phyloP scores from a whole-genome alignment of 2,329 filamentous ascomycete genomes.

The Orbilia blumenaviensis region DNA sequence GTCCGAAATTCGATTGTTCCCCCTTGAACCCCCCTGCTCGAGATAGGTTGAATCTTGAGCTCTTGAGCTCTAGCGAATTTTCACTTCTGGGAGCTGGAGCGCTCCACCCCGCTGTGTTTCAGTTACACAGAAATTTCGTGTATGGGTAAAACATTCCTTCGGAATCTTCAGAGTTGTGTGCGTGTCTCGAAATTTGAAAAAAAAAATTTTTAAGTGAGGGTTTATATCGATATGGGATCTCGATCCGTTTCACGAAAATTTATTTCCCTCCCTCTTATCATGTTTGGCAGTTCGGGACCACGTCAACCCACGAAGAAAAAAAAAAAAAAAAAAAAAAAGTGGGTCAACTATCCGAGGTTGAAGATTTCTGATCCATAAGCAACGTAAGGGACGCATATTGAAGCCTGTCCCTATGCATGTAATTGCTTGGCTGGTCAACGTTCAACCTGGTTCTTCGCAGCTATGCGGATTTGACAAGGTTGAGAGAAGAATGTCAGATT shows the following conservation, averaged over 20 bases:
- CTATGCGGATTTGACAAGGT: neutral
- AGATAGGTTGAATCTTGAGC: slow-evolving; percentile 6
- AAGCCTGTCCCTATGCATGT: slow-evolving; percentile 1
- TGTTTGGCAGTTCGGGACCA: neutral
- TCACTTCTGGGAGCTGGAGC: neutral
- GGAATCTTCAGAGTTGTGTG: neutral
- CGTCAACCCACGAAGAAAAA: slow-evolving; percentile 14
- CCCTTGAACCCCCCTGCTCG: neutral
- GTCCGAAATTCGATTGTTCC: slow-evolving; percentile 18
- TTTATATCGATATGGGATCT: slow-evolving; percentile 21
- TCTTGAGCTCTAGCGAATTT: slow-evolving; percentile 31
- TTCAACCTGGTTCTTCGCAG: neutral
- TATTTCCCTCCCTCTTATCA: neutral
- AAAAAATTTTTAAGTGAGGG: too few relatives aligned
- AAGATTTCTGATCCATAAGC: neutral
- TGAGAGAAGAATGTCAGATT: neutral
- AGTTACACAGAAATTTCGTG: neutral
- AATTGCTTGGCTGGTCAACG: neutral
- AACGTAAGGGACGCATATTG: slow-evolving; percentile 14
- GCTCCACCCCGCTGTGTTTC: slow-evolving; percentile 2
- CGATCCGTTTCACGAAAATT: slow-evolving; percentile 23
- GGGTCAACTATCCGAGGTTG: neutral
- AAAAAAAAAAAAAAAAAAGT: neutral
- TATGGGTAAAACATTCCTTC: neutral
- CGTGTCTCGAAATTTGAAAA: neutral